Evolutionary conservation across 257 asterid genomes (phyloP).

Genomic region (Capsicum chinense): DNA sequence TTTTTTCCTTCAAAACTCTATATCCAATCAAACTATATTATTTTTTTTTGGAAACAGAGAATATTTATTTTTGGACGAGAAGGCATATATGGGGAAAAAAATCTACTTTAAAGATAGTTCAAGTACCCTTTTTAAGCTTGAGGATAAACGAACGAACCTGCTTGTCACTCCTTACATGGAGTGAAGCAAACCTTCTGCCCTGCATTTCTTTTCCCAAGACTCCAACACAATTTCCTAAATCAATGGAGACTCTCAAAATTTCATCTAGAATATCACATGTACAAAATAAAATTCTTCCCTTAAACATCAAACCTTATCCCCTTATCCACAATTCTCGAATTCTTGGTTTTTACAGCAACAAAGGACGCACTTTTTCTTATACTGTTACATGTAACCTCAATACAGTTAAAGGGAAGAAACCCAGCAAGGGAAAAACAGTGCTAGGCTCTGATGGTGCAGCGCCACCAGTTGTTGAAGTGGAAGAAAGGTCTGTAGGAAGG

Average conservation of each 20-base stretch:
- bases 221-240: not conserved
- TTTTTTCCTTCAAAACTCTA: too few species aligned
- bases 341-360: constrained; percentile 34
- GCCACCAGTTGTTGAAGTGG: constrained; percentile 55
- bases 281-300: constrained; percentile 1
- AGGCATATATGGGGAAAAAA: too few species aligned
- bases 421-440: constrained; percentile 48
- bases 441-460: constrained; percentile 74
- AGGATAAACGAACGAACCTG: constrained; percentile 2
- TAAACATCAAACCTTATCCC: constrained; percentile 15
- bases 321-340: constrained; percentile 36
- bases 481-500: constrained; percentile 36
- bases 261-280: not conserved
- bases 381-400: constrained; percentile 55
- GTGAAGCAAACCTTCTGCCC: not conserved
- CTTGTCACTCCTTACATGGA: constrained; percentile 16
- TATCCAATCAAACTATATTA: too few species aligned
- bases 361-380: constrained; percentile 41
- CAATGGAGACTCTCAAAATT: constrained; percentile 23
- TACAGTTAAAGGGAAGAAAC: constrained; percentile 44
- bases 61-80: too few species aligned
- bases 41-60: too few species aligned
- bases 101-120: not conserved
- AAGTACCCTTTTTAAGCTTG: not conserved
- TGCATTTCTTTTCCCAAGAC: not conserved